These are phyloP conservation scores for Pseudonectria foliicola DNA, from an alignment of 2,329 filamentous ascomycete species.

Conservation along the genomic window DNA sequence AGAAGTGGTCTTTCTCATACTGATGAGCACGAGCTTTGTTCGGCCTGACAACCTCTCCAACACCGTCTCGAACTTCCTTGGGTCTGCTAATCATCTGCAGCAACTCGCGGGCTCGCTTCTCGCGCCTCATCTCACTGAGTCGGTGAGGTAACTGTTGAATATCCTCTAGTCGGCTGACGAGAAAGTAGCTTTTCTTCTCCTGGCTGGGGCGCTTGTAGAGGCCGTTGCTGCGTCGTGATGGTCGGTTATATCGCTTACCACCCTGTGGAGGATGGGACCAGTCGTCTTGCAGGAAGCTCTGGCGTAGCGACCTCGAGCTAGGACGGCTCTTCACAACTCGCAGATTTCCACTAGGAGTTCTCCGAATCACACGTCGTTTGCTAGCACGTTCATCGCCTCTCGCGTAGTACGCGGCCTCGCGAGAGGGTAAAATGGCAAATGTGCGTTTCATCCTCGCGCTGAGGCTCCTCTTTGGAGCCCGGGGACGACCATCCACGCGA, in stretches of 20 bases:
- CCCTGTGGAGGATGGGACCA: constrained; percentile 30
- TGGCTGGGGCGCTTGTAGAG: constrained; percentile 17
- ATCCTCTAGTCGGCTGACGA: constrained; percentile 44
- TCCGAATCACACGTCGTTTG: constrained; percentile 51
- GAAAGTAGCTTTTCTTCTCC: constrained; percentile 28
- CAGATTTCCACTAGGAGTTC: constrained; percentile 53
- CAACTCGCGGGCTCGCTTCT: constrained; percentile 52
- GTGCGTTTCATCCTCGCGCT: constrained; percentile 50
- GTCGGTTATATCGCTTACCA: constrained; percentile 11
- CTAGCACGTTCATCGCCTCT: constrained; percentile 29
- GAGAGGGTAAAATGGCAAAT: constrained; percentile 53
- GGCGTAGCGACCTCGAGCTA: constrained; percentile 38
- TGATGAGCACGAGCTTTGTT: constrained; percentile 20
- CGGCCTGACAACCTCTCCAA: constrained; percentile 48
- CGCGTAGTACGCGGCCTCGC: constrained; percentile 30
- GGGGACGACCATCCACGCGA: constrained; percentile 41
- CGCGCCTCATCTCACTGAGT: constrained; percentile 50
- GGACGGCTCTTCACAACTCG: constrained; percentile 49
- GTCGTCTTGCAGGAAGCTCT: constrained; percentile 14
- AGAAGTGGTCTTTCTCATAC: neutral
- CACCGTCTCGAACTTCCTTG: constrained; percentile 49
- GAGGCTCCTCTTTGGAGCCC: constrained; percentile 39
- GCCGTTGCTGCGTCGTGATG: constrained; percentile 28
- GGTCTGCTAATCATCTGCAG: constrained; percentile 55
- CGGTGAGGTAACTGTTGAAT: constrained; percentile 47